phyloP scores from a whole-genome alignment of 129 eudicot genomes.

The Deinandra increscens region DNA sequence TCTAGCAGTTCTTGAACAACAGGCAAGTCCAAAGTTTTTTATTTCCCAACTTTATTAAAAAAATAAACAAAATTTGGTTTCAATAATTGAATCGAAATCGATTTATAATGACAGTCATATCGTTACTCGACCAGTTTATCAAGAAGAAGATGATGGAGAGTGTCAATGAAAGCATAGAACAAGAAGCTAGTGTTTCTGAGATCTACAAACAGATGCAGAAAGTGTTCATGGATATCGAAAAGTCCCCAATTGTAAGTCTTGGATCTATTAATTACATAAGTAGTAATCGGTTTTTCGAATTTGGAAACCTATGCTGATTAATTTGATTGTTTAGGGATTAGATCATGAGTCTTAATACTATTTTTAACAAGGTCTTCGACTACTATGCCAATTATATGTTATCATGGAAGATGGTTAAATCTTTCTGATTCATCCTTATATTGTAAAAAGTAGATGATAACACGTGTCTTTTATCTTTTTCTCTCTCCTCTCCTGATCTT shows the following conservation, averaged over 20 bases:
- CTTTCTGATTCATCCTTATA: background rate
- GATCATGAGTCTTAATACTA: background rate
- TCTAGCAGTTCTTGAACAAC: slow-evolving; percentile 41
- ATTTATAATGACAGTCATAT: background rate
- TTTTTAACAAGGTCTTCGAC: background rate
- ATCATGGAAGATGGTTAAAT: background rate
- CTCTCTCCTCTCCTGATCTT: too few species aligned
- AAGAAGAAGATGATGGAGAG: slow-evolving; percentile 43
- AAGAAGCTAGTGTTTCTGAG: slow-evolving; percentile 35
- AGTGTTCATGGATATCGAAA: slow-evolving; percentile 46
- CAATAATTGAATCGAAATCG: background rate
- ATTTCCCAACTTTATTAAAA: background rate
- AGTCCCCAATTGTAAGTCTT: slow-evolving; percentile 33
- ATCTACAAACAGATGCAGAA: slow-evolving; percentile 43
- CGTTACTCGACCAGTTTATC: slow-evolving; percentile 36
- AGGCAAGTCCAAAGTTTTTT: slow-evolving; percentile 22
- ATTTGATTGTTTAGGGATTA: background rate
- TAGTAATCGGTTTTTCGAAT: background rate
- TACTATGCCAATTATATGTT: background rate
- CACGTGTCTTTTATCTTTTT: background rate
- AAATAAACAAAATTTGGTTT: background rate
- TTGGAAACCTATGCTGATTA: background rate
- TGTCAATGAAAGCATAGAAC: slow-evolving; percentile 46
- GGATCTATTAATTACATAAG: background rate
- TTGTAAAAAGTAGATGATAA: background rate